Percentiles rank a stretch among this genome's conserved stretches.
These are phyloP conservation scores for Microbotryum scabiosae DNA, from an alignment of 1,284 basidiomycete species.

Conservation along the genomic window DNA sequence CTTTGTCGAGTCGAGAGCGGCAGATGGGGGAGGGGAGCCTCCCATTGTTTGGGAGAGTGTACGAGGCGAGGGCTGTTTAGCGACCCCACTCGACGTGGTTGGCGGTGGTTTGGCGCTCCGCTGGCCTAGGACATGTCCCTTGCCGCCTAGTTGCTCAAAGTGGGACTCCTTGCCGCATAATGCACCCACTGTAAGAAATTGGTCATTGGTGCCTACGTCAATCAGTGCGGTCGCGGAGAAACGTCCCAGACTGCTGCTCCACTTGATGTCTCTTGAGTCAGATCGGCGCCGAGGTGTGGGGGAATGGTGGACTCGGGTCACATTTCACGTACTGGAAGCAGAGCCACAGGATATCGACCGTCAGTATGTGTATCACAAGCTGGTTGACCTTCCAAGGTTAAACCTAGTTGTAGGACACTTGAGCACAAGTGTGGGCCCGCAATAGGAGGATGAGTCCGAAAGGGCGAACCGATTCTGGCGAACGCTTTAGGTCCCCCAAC, in stretches of 20 bases:
- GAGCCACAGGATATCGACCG: neutral
- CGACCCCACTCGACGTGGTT: too few relatives aligned
- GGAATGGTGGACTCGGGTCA: neutral
- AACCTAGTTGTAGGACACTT: too few relatives aligned
- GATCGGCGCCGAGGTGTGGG: neutral
- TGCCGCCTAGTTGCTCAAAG: neutral
- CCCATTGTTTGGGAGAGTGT: neutral
- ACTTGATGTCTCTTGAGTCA: too few relatives aligned
- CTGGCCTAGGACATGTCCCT: slow-evolving; percentile 7
- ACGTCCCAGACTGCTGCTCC: neutral
- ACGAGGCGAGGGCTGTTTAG: neutral
- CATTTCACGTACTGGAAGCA: neutral
- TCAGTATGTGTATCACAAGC: too few relatives aligned
- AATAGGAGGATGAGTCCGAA: too few relatives aligned
- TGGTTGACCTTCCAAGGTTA: too few relatives aligned
- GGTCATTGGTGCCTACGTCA: too few relatives aligned
- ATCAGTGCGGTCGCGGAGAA: neutral
- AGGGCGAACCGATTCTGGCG: too few relatives aligned
- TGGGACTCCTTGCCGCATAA: slow-evolving; percentile 17
- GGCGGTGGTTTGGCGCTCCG: neutral
- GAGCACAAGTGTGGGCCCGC: too few relatives aligned
- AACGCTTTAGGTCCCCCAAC: too few relatives aligned
- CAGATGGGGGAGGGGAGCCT: neutral
- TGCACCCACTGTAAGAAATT: neutral
- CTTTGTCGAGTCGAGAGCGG: neutral